Percentiles rank a stretch among this genome's conserved stretches.
Evolutionary conservation across 176 grass and related monocot species (phyloP).

Genomic region (Musa beccarii): DNA sequence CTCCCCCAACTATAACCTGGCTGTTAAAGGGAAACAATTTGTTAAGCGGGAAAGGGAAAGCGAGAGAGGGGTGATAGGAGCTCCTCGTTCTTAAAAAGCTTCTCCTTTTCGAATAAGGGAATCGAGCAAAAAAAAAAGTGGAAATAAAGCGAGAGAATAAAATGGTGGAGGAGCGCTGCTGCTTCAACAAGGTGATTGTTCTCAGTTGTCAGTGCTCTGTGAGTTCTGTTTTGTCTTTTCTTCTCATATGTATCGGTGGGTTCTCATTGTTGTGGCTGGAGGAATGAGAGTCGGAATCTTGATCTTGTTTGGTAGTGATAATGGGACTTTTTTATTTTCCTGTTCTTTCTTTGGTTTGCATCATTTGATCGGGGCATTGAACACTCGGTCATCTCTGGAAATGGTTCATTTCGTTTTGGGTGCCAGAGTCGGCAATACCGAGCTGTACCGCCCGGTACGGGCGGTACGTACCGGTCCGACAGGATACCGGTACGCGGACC

Average conservation of each 20-base stretch:
- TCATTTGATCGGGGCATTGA: not conserved
- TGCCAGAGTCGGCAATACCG: no score
- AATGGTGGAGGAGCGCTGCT: slow-evolving; percentile 18
- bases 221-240: not conserved
- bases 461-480: no score
- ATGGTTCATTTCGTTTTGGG: not conserved
- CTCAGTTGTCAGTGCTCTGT: not conserved
- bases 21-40: not conserved
- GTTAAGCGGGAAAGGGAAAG: not conserved
- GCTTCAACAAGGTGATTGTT: slow-evolving; percentile 18
- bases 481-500: no score
- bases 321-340: not conserved
- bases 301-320: not conserved
- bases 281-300: not conserved
- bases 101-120: not conserved
- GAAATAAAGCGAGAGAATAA: not conserved
- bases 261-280: not conserved
- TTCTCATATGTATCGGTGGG: not conserved
- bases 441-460: no score
- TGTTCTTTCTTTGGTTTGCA: not conserved
- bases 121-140: not conserved
- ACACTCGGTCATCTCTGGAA: not conserved
- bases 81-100: not conserved
- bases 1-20: not conserved
- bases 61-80: not conserved